Evolutionary conservation across 2,329 filamentous ascomycete species (phyloP).

Genomic region (Alternaria infectoria): DNA sequence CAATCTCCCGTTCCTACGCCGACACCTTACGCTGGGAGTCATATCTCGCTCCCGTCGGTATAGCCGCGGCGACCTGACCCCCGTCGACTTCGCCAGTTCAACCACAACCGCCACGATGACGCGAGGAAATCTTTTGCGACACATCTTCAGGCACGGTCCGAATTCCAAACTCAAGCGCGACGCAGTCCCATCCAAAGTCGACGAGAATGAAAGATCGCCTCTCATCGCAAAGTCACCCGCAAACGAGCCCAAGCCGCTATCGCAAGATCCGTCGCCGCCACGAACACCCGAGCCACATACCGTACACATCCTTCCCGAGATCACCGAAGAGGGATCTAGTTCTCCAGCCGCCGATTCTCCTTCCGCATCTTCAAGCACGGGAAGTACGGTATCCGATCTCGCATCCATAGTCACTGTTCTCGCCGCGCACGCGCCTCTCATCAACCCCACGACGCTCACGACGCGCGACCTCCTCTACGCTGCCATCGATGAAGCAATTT

Average conservation of each 20-base stretch:
- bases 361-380: neutral
- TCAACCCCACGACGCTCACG: neutral
- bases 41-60: neutral
- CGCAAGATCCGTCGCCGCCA: neutral
- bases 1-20: neutral
- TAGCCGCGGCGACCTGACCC: neutral
- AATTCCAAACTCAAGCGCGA: neutral
- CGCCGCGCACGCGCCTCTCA: neutral
- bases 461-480: conserved; percentile 16
- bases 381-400: neutral
- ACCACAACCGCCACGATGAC: conserved; percentile 2
- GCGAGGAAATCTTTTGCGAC: conserved; percentile 14
- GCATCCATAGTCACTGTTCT: neutral
- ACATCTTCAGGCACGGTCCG: conserved; percentile 21
- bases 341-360: neutral
- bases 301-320: neutral
- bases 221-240: neutral
- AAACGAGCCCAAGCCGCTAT: neutral
- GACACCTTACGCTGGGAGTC: neutral
- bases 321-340: neutral
- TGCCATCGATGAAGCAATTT: conserved; percentile 14
- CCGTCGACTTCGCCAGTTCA: neutral
- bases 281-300: neutral
- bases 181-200: neutral
- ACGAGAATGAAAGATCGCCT: neutral